Base-by-base conservation (phyloP, 108 stramenopile genomes). In the Epipyxis sp. region DNA sequence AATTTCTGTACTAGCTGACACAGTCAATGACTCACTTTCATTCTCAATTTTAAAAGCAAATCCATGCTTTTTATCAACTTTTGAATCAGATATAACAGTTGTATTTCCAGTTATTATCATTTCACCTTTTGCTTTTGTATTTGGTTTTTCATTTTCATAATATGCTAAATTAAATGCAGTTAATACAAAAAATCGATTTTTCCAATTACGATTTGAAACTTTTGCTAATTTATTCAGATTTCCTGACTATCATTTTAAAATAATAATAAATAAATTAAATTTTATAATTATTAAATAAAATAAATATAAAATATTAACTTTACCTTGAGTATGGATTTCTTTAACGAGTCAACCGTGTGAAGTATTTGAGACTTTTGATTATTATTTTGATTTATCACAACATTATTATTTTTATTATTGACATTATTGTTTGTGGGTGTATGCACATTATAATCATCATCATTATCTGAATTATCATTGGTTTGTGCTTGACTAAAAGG, bases 161-260 rank as follows among this genome's bases (percentile, higher is more conserved):
- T 77, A 77, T 34, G 76, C 2, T 25, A 77, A 25, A 59, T 41
- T 45, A 20, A 6, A 25, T 29, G 34, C 35, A 16, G 40, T 77
- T 39, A 77, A 27, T 29, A 57, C 25, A 59, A 77, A 77, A 59
- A 45, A 77, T 32, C 76, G 59, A 30, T 59, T 54, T 59, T 77
- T 77, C 76, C 76, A 77, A 59, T 77, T 77, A n/a, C 1, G 2
- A 2, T 59, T 59, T 25, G 57, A 59, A 30, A 39, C 13, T 59
- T 29, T 77, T 25, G 76, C 76, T 25, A 59, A 10, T 59, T 77
- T 77, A 59, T 45, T 59, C 25, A 77, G 25, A 40, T 77, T 59
- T 54, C 76, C 76, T 25, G 42, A 42, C 69, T 71, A 37, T 3
- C 3, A 3, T 32, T 6, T 6, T 3, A 65, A 3, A 65, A 20